Conservation (phyloP, 2,329 filamentous ascomycete species). For the Beauveria sp. region DNA sequence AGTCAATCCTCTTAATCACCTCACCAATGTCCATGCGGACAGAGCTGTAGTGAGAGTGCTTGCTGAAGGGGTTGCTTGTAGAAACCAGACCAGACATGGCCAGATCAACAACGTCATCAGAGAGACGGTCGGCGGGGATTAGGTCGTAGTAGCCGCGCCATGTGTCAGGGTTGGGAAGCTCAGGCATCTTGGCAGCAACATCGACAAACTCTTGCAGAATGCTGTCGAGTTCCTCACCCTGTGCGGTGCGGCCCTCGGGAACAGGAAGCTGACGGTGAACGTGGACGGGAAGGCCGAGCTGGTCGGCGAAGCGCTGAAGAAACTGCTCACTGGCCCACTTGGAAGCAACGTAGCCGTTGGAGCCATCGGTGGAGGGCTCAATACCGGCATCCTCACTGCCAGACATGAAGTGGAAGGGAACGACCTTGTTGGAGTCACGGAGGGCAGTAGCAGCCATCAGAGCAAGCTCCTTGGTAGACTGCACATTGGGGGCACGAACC, state of each 20-base stretch:
- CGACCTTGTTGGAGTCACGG: conserved; percentile 11
- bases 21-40: conserved; percentile 13
- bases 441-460: conserved; percentile 21
- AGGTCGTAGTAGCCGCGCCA: conserved; percentile 12
- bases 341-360: conserved; percentile 25
- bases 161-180: conserved; percentile 11
- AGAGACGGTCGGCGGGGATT: conserved; percentile 11
- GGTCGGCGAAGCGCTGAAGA: conserved; percentile 18
- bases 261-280: conserved; percentile 15
- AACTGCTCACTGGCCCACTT: conserved; percentile 28
- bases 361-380: conserved; percentile 14
- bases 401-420: conserved; percentile 33
- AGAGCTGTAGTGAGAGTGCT: conserved; percentile 13
- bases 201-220: conserved; percentile 12
- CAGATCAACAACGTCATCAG: conserved; percentile 11
- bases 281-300: conserved; percentile 6
- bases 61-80: conserved; percentile 3
- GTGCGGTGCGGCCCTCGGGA: conserved; percentile 10
- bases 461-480: conserved; percentile 26
- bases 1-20: conserved; percentile 12
- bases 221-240: conserved; percentile 11
- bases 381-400: conserved; percentile 17
- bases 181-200: conserved; percentile 11
- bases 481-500: conserved; percentile 27
- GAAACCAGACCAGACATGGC: conserved; percentile 9